A percentile compares a stretch with the other conserved stretches of the same genome.
Conservation (phyloP, 768 basidiomycete genomes). For the Leccinum sublutescens region DNA sequence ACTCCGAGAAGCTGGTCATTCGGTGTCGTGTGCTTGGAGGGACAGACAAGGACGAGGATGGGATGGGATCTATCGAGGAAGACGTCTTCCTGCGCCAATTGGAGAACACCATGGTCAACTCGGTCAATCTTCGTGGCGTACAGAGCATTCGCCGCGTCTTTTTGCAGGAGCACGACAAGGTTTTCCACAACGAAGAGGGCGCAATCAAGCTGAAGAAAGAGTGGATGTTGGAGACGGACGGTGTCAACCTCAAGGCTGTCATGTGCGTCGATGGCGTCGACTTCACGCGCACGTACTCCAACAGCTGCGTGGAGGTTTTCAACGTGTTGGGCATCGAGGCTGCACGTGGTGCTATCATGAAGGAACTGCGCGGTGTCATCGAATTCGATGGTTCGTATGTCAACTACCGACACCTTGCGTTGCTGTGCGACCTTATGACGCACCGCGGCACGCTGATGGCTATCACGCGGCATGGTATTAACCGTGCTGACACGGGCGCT, state of each 20-base stretch:
- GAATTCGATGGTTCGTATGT: conserved; percentile 99
- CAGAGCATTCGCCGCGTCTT: conserved; percentile 89
- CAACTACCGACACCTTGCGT: conserved; percentile 94
- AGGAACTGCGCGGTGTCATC: conserved; percentile 91
- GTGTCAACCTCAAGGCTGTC: conserved; percentile 92
- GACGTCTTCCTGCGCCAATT: conserved; percentile 95
- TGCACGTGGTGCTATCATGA: conserved; percentile 90
- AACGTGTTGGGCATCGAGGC: conserved; percentile 96
- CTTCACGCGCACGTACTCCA: conserved; percentile 89
- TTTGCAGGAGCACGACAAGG: conserved; percentile 84
- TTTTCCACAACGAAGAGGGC: conserved; percentile 62
- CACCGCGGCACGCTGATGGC: conserved; percentile 94
- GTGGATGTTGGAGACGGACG: conserved; percentile 98
- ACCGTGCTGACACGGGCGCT: conserved; percentile 97
- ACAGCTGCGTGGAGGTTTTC: conserved; percentile 95
- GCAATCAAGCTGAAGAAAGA: conserved; percentile 65
- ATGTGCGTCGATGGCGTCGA: conserved; percentile 96
- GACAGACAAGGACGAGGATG: conserved; percentile 83
- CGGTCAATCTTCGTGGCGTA: conserved; percentile 93
- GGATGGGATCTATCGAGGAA: conserved; percentile 74
- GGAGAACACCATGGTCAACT: conserved; percentile 95
- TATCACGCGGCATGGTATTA: conserved; percentile 99
- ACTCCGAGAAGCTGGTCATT: conserved; percentile 94
- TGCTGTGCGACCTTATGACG: conserved; percentile 99
- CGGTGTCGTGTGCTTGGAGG: conserved; percentile 91